These are phyloP conservation scores for Moringa oleifera DNA, from an alignment of 345 rosid species.

Conservation along the genomic window DNA sequence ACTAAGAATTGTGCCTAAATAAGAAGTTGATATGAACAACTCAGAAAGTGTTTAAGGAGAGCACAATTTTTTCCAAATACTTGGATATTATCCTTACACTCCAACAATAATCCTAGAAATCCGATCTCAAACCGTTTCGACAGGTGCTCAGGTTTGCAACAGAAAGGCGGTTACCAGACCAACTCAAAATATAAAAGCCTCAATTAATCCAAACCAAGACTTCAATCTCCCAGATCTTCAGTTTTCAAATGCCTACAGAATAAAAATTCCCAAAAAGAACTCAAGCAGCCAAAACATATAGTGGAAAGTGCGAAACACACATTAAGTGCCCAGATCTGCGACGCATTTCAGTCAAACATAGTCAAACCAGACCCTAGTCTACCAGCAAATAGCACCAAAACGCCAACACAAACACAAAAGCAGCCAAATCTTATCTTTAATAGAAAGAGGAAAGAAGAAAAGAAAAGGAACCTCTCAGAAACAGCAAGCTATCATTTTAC, in stretches of 20 bases:
- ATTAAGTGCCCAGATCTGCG: conserved; percentile 14
- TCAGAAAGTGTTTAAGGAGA: neutral
- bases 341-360: conserved; percentile 1
- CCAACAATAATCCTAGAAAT: neutral
- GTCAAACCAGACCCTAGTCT: neutral
- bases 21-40: neutral
- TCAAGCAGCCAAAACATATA: neutral
- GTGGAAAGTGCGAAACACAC: neutral
- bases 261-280: conserved; percentile 4
- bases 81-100: neutral
- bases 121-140: neutral
- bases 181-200: neutral
- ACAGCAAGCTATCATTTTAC: neutral
- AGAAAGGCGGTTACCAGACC: neutral
- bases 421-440: too few relatives aligned
- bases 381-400: neutral
- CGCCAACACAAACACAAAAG: neutral
- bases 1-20: neutral
- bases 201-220: neutral
- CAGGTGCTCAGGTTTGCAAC: neutral
- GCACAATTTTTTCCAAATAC: neutral
- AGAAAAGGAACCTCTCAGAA: neutral
- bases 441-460: too few relatives aligned
- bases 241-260: neutral
- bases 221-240: conserved; percentile 11